phyloP scores from a whole-genome alignment of 2,329 filamentous ascomycete genomes.

The Diplodia scrobiculata region DNA sequence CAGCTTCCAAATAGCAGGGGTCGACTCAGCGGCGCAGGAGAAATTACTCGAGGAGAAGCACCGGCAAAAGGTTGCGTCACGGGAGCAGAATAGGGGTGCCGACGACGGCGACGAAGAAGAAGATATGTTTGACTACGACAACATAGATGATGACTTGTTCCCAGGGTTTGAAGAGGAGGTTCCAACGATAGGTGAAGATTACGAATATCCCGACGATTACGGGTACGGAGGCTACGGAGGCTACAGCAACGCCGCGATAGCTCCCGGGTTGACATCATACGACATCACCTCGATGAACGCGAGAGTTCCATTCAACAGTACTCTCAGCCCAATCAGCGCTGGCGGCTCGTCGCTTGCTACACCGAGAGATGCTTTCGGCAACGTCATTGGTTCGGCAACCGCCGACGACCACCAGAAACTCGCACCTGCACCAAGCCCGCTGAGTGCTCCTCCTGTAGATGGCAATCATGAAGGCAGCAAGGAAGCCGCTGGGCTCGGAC shows the following conservation, averaged over 20 bases:
- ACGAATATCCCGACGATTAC: constrained; percentile 35
- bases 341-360: constrained; percentile 29
- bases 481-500: constrained; percentile 34
- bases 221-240: constrained; percentile 31
- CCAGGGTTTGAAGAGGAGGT: constrained; percentile 67
- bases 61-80: constrained; percentile 65
- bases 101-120: constrained; percentile 43
- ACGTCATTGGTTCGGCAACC: constrained; percentile 16
- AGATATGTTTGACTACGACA: constrained; percentile 51
- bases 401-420: constrained; percentile 11
- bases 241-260: constrained; percentile 29
- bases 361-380: constrained; percentile 13
- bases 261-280: constrained; percentile 38
- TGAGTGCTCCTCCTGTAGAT: constrained; percentile 16
- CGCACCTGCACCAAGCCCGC: constrained; percentile 18
- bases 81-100: constrained; percentile 45
- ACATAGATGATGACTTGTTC: constrained; percentile 45
- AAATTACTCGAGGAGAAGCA: constrained; percentile 73
- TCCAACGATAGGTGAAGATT: constrained; percentile 54
- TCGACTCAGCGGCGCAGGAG: constrained; percentile 64
- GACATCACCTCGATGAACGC: constrained; percentile 40
- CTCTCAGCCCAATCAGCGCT: constrained; percentile 35
- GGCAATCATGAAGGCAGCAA: background rate
- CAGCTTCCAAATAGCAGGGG: constrained; percentile 77
- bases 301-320: constrained; percentile 30